These are phyloP conservation scores for Cnidoscolus chayamansa DNA, from an alignment of 441 rosid species.

Conservation along the genomic window DNA sequence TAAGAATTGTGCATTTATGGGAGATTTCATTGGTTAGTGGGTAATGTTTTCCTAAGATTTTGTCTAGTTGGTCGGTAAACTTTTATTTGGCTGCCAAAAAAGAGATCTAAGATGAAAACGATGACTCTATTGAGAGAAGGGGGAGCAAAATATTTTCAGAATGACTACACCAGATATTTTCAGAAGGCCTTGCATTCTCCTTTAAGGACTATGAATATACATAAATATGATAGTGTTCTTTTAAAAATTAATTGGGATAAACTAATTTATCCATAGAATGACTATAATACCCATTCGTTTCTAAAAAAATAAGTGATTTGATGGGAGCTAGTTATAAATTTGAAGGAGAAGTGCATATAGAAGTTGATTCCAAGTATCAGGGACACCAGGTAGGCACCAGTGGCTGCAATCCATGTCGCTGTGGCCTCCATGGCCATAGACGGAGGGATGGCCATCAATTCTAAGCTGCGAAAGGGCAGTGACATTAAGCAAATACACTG, in stretches of 20 bases:
- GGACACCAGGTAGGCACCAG: slow-evolving; percentile 59
- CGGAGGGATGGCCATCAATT: slow-evolving; percentile 51
- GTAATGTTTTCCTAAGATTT: too few relatives aligned
- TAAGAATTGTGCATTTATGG: too few relatives aligned
- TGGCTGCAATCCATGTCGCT: slow-evolving; percentile 50
- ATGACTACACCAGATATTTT: too few relatives aligned
- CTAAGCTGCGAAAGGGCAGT: slow-evolving; percentile 43
- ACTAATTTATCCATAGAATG: neutral
- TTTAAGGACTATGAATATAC: too few relatives aligned
- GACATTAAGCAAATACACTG: slow-evolving; percentile 39
- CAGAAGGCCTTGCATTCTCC: too few relatives aligned
- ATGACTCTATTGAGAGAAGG: neutral
- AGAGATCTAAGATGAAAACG: neutral
- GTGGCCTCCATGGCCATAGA: slow-evolving; percentile 36
- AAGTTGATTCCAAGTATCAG: slow-evolving; percentile 55
- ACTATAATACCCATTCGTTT: neutral
- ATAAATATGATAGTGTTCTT: too few relatives aligned
- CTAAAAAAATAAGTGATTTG: neutral
- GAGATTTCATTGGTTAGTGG: too few relatives aligned
- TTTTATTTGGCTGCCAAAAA: neutral
- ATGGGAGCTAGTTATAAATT: neutral
- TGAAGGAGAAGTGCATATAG: slow-evolving; percentile 31
- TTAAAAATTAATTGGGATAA: too few relatives aligned
- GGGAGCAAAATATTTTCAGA: too few relatives aligned
- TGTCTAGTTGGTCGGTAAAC: too few relatives aligned